Percentiles rank a stretch among this genome's conserved stretches.
Evolutionary conservation across 2,329 filamentous ascomycete genomes (phyloP).

Genomic region (Hypoxylon sp.): DNA sequence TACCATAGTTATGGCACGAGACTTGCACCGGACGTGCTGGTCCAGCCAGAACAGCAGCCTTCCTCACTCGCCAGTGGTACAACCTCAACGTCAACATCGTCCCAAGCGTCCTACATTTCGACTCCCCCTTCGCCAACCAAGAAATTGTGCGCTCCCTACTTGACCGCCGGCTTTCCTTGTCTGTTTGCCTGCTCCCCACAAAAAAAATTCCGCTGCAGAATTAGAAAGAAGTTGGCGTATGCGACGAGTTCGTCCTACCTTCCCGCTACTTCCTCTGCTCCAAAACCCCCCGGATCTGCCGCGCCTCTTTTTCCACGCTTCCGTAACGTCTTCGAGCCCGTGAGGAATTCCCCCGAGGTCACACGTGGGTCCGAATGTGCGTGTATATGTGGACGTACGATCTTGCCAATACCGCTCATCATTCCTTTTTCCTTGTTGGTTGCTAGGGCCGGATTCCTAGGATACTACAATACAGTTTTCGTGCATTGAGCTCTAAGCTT

Average conservation of each 20-base stretch:
- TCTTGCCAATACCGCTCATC: slow-evolving; percentile 41
- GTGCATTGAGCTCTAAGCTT: slow-evolving; percentile 40
- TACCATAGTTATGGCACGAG: slow-evolving; percentile 47
- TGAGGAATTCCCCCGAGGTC: slow-evolving; percentile 34
- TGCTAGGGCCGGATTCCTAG: slow-evolving; percentile 41
- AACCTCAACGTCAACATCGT: slow-evolving; percentile 40
- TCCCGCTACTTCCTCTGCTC: slow-evolving; percentile 36
- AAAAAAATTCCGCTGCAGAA: slow-evolving; percentile 37
- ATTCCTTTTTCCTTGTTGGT: slow-evolving; percentile 42
- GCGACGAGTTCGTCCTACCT: slow-evolving; percentile 40
- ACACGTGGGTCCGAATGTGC: slow-evolving; percentile 43
- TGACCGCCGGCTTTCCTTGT: slow-evolving; percentile 29
- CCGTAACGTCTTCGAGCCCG: slow-evolving; percentile 39
- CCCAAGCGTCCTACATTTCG: slow-evolving; percentile 22
- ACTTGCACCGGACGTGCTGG: slow-evolving; percentile 46
- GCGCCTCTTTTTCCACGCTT: slow-evolving; percentile 38
- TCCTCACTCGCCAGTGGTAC: slow-evolving; percentile 37
- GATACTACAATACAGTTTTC: slow-evolving; percentile 33
- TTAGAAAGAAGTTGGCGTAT: slow-evolving; percentile 39
- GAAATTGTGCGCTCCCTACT: slow-evolving; percentile 32
- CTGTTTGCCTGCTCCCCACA: slow-evolving; percentile 36
- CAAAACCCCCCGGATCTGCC: slow-evolving; percentile 41
- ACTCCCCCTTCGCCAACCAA: slow-evolving; percentile 24
- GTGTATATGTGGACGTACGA: slow-evolving; percentile 39
- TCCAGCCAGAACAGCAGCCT: slow-evolving; percentile 44